Percentiles rank a stretch among this genome's conserved stretches.
Evolutionary conservation across 2,329 filamentous ascomycete genomes (phyloP).

Genomic region (Talaromyces sp.): DNA sequence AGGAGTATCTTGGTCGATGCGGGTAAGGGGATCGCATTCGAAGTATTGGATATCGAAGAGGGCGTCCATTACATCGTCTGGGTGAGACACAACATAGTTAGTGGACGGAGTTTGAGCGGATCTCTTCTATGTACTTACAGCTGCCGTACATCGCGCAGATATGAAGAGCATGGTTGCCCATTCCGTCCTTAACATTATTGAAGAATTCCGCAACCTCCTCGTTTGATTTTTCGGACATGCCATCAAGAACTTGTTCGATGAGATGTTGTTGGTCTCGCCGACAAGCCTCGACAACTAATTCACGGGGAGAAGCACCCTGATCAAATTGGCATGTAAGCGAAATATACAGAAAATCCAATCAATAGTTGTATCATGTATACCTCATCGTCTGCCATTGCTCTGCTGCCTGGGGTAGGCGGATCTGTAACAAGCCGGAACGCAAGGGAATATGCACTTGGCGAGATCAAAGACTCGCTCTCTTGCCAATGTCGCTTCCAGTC

Average conservation of each 20-base stretch:
- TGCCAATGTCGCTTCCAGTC: neutral
- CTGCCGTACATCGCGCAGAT: slow-evolving; percentile 81
- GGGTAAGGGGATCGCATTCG: slow-evolving; percentile 48
- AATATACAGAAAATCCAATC: neutral
- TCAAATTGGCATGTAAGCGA: slow-evolving; percentile 14
- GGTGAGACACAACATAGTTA: neutral
- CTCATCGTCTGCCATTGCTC: slow-evolving; percentile 47
- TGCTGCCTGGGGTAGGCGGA: slow-evolving; percentile 18
- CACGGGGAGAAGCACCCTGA: slow-evolving; percentile 78
- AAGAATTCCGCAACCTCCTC: slow-evolving; percentile 71
- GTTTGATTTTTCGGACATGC: slow-evolving; percentile 55
- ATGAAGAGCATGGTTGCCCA: slow-evolving; percentile 87
- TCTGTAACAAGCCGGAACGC: neutral
- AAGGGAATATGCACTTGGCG: neutral
- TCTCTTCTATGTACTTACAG: slow-evolving; percentile 56
- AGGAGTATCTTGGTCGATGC: slow-evolving; percentile 46
- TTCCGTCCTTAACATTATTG: slow-evolving; percentile 78
- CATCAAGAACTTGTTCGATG: slow-evolving; percentile 68
- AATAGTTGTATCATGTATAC: slow-evolving; percentile 26
- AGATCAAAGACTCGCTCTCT: neutral
- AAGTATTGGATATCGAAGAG: slow-evolving; percentile 49
- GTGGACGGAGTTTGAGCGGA: no score
- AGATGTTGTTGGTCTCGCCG: slow-evolving; percentile 89
- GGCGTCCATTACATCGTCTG: slow-evolving; percentile 47
- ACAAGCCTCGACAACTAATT: slow-evolving; percentile 88